Conservation (phyloP, 495 filamentous ascomycete genomes). For the Entonaema liquescens region DNA sequence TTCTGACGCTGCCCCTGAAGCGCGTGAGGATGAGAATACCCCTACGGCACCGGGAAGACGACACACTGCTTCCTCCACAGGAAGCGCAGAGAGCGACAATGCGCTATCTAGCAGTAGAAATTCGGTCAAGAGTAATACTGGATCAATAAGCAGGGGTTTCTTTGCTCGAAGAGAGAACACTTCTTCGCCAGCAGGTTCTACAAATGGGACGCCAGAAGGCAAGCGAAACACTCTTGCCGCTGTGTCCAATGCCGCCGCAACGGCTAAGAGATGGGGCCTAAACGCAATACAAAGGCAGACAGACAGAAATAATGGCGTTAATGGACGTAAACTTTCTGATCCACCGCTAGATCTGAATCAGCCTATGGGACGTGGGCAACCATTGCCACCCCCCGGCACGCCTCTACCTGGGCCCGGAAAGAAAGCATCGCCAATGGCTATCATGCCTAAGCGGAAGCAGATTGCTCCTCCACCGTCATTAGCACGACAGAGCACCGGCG, state of each 20-base stretch:
- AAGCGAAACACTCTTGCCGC: constrained; percentile 63
- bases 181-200: constrained; percentile 30
- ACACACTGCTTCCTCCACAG: constrained; percentile 54
- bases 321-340: constrained; percentile 34
- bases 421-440: constrained; percentile 61
- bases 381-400: constrained; percentile 76
- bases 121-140: constrained; percentile 51
- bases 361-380: constrained; percentile 78
- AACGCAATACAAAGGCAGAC: constrained; percentile 70
- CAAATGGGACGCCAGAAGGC: constrained; percentile 38
- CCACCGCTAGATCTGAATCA: constrained; percentile 63
- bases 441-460: constrained; percentile 60
- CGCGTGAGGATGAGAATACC: constrained; percentile 15
- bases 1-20: constrained; percentile 42
- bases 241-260: constrained; percentile 76
- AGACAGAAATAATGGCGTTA: constrained; percentile 42
- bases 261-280: constrained; percentile 85
- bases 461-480: constrained; percentile 48
- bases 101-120: constrained; percentile 44
- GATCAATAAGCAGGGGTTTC: constrained; percentile 49
- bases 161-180: constrained; percentile 52
- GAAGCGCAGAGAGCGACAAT: constrained; percentile 41
- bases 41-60: constrained; percentile 47
- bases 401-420: constrained; percentile 66
- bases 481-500: constrained; percentile 35